A percentile compares a stretch with the other conserved stretches of the same genome.
Evolutionary conservation across 2,329 filamentous ascomycete genomes (phyloP).

Genomic region (Penicillium sp.): DNA sequence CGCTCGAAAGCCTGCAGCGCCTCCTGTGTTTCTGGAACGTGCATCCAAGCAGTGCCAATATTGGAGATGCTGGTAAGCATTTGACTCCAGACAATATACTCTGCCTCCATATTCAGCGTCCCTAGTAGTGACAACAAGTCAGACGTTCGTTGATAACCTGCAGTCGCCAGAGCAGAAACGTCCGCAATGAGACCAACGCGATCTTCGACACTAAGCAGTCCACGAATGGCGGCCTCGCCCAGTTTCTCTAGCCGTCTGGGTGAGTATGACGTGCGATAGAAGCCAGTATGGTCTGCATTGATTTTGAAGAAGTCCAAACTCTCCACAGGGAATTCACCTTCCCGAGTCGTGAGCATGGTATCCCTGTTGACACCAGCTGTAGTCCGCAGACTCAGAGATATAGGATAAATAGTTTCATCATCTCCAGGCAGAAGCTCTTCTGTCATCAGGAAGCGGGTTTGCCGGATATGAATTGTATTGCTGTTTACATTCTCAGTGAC

Average conservation of each 20-base stretch:
- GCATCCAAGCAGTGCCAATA: conserved; percentile 68
- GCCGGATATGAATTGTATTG: conserved; percentile 71
- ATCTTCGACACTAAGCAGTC: conserved; percentile 75
- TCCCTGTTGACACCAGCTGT: conserved; percentile 62
- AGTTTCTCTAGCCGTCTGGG: conserved; percentile 75
- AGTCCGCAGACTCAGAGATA: conserved; percentile 80
- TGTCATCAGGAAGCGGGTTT: conserved; percentile 84
- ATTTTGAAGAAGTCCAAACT: conserved; percentile 91
- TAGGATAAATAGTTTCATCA: conserved; percentile 90
- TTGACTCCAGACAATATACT: conserved; percentile 87
- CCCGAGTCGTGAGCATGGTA: conserved; percentile 67
- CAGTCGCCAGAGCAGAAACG: conserved; percentile 80
- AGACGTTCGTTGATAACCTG: conserved; percentile 76
- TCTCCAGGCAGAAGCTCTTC: conserved; percentile 89
- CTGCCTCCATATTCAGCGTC: conserved; percentile 72
- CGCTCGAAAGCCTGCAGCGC: conserved; percentile 75
- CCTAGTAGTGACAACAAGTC: conserved; percentile 78
- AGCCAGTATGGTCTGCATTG: conserved; percentile 83
- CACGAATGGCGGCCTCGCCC: conserved; percentile 70
- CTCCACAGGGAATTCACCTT: conserved; percentile 58
- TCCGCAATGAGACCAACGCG: conserved; percentile 91
- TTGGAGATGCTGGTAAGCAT: conserved; percentile 70
- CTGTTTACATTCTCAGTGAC: conserved; percentile 78
- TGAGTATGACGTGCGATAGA: conserved; percentile 90
- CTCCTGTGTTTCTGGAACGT: conserved; percentile 68